These are phyloP conservation scores for Platanus orientalis DNA, from an alignment of 164 flowering plant genomes.

Conservation along the genomic window DNA sequence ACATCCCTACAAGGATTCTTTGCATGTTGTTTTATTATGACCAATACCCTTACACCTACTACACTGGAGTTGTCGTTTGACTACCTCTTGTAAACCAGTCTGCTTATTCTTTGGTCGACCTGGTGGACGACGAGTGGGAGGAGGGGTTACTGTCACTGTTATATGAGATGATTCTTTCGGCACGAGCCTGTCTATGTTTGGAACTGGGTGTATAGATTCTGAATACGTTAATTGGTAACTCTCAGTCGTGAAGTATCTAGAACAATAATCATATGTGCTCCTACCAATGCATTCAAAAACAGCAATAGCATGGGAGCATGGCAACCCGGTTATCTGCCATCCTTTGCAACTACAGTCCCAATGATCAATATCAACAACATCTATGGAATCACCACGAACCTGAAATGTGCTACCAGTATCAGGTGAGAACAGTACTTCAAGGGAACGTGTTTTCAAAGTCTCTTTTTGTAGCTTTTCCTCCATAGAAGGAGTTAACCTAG, in stretches of 20 bases:
- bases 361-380: too few relatives aligned
- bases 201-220: too few relatives aligned
- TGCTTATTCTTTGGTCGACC: slow-evolving; percentile 55
- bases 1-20: slow-evolving; percentile 3
- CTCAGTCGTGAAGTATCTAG: too few relatives aligned
- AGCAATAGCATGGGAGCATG: too few relatives aligned
- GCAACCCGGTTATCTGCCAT: too few relatives aligned
- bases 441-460: slow-evolving; percentile 23
- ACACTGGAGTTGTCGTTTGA: slow-evolving; percentile 56
- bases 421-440: slow-evolving; percentile 39
- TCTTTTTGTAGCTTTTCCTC: slow-evolving; percentile 51
- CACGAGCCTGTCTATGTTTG: too few relatives aligned
- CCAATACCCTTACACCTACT: slow-evolving; percentile 63
- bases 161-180: too few relatives aligned
- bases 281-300: too few relatives aligned
- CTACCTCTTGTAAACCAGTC: slow-evolving; percentile 26
- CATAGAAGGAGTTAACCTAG: slow-evolving; percentile 45
- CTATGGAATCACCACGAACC: too few relatives aligned
- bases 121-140: slow-evolving; percentile 57
- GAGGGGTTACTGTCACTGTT: slow-evolving; percentile 37
- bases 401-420: slow-evolving; percentile 38
- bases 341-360: too few relatives aligned
- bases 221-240: too few relatives aligned
- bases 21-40: slow-evolving; percentile 60
- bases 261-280: too few relatives aligned